Evolutionary conservation across 129 eudicot species (phyloP), one percentile per base, ranked within the genome.

Genomic region (Centrapalus pauciflorus): DNA sequence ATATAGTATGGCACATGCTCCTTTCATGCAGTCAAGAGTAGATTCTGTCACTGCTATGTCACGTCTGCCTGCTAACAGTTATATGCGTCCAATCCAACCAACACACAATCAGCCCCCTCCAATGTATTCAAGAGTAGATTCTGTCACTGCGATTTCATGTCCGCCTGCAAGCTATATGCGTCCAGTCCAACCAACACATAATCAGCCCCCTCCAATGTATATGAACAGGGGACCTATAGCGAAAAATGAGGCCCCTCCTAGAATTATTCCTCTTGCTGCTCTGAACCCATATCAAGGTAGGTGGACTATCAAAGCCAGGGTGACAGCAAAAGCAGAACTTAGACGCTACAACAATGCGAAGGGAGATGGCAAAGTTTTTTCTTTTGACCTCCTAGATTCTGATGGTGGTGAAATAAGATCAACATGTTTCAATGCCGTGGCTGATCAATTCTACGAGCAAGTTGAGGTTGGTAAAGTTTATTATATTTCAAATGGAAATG

Each of bases 291-390:
- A 86, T 73, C 96, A 86, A 76, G 88, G 92, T 23, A 77, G 95
- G 77, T 93, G 99, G 99, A 93, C 90, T 21, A 82, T 93, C 43
- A 93, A 89, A 71, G 99, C 95, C 10, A 80, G 99, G 21, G 99
- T 93, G 37, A 93, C 96, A 33, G 76, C 88, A 48, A 93, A 93
- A 76, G 69, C 83, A 3, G 88, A 80, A 55, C 83, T 89, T 16
- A 76, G 90, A 72, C 88, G 62, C 71, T 93, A 93, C 81, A 84
- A 55, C 45, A 89, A 89, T 78, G 70, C 87, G 29, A 81, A 82
- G 40, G 99, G 99, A 30, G 95, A 89, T 13, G 99, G 99, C 1
- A 89, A 86, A 70, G 96, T 89, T 4, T 88, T 89, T 41, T 83
- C 92, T 34, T 93, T 93, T 71, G 96, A 93, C 76, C 96, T 93